phyloP scores from a whole-genome alignment of 352 stramenopile genomes.

The Pythium brachiatum region DNA sequence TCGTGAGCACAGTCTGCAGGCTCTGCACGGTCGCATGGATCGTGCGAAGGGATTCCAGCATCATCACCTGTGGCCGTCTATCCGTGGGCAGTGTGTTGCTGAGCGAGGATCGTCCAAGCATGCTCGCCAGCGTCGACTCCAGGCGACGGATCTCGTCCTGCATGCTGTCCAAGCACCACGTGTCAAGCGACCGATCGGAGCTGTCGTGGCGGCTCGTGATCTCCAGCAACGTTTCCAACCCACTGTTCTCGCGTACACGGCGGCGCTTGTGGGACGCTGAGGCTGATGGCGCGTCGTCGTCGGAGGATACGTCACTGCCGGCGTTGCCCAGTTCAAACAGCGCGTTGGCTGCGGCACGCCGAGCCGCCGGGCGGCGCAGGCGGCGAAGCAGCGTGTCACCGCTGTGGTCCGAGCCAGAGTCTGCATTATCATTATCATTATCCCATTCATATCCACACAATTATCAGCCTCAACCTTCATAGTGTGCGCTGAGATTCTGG shows the following conservation, averaged over 20 bases:
- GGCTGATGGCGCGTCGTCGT: not conserved
- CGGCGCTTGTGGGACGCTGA: not conserved
- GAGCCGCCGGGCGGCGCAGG: conserved; percentile 6
- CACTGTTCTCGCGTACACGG: conserved; percentile 6
- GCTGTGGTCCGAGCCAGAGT: conserved; percentile 21
- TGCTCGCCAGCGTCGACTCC: conserved; percentile 15
- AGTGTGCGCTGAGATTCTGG: not conserved
- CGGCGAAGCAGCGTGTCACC: conserved; percentile 20
- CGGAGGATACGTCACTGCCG: not conserved
- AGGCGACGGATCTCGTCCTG: conserved; percentile 20
- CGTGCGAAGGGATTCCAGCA: conserved; percentile 17
- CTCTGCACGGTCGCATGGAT: conserved; percentile 18
- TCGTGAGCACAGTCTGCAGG: conserved; percentile 16
- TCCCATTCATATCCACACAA: not conserved
- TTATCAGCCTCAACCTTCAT: not conserved
- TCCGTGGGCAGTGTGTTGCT: not conserved
- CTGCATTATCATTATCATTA: not conserved
- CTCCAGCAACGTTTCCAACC: not conserved
- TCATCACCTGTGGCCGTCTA: not conserved
- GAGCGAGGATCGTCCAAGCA: conserved; percentile 1
- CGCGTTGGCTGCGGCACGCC: not conserved
- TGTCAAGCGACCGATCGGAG: not conserved
- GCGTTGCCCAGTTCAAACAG: not conserved
- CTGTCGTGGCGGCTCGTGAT: not conserved
- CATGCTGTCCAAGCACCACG: conserved; percentile 7